Conservation (phyloP, 352 stramenopile genomes). For the Globisporangium sylvaticum region DNA sequence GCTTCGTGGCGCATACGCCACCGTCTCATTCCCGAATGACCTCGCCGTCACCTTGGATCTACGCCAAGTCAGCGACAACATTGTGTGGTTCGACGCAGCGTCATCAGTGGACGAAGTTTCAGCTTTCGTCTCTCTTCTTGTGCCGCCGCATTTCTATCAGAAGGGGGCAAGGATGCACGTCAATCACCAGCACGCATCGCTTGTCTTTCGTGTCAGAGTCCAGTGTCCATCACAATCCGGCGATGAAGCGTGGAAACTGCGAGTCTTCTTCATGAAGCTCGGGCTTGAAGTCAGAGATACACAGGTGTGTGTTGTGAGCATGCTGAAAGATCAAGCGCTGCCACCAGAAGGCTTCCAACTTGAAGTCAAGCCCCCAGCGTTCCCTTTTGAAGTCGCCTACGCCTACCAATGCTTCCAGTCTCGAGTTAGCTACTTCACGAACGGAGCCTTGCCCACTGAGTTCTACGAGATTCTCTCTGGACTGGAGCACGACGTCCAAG, state of each 20-base stretch:
- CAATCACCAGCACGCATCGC: constrained; percentile 32
- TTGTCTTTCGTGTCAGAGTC: constrained; percentile 26
- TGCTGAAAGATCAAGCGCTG: neutral
- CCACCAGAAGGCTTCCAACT: no score
- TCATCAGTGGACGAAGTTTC: constrained; percentile 13
- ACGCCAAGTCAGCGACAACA: constrained; percentile 33
- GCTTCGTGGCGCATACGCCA: constrained; percentile 12
- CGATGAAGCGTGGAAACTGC: constrained; percentile 37
- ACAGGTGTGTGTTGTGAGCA: constrained; percentile 19
- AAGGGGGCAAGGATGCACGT: constrained; percentile 27
- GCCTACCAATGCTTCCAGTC: constrained; percentile 50
- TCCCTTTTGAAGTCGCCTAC: constrained; percentile 39
- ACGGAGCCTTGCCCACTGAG: constrained; percentile 28
- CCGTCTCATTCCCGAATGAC: constrained; percentile 19
- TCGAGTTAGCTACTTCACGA: constrained; percentile 40
- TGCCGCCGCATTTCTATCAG: constrained; percentile 37
- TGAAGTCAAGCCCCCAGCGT: neutral
- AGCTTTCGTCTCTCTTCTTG: constrained; percentile 32
- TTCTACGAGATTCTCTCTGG: constrained; percentile 35
- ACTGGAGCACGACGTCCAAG: constrained; percentile 35
- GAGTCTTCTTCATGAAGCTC: constrained; percentile 43
- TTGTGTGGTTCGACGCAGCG: constrained; percentile 46
- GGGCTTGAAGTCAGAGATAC: constrained; percentile 47
- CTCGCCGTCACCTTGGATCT: constrained; percentile 39
- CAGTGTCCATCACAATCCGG: neutral